Percentiles rank a stretch among this genome's conserved stretches.
Conservation (phyloP, 768 basidiomycete species). For the Kwoniella mangroviensis region DNA sequence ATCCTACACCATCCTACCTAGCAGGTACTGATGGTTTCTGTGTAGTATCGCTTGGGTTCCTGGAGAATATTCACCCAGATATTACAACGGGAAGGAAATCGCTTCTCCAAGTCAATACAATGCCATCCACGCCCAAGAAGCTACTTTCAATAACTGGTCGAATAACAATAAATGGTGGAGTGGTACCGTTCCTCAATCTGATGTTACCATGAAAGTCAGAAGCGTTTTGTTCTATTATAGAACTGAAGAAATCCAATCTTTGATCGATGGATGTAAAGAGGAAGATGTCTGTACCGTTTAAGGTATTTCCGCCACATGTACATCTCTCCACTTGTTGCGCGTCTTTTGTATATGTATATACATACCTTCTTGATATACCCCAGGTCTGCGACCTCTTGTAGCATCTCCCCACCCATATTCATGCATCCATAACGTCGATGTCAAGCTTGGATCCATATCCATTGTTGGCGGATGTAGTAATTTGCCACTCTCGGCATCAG, state of each 20-base stretch:
- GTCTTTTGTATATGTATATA: background rate
- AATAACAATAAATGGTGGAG: slow-evolving; percentile 14
- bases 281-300: slow-evolving; percentile 14
- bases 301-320: background rate
- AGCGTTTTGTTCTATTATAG: slow-evolving; percentile 25
- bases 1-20: background rate
- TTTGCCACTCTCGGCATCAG: background rate
- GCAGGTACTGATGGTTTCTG: no score
- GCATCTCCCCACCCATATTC: background rate
- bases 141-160: slow-evolving; percentile 20
- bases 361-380: background rate
- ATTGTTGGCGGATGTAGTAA: background rate
- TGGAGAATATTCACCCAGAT: slow-evolving; percentile 15
- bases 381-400: background rate
- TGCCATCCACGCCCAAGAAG: slow-evolving; percentile 11
- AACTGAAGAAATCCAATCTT: slow-evolving; percentile 10
- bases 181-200: background rate
- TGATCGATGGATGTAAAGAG: background rate
- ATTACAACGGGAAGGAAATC: slow-evolving; percentile 14
- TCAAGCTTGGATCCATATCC: background rate
- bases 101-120: slow-evolving; percentile 7
- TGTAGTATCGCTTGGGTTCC: slow-evolving; percentile 25
- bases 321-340: background rate
- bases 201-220: slow-evolving; percentile 18
- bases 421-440: background rate